Evolutionary conservation across 2,329 filamentous ascomycete genomes (phyloP), one percentile per base, ranked within the genome.

Genomic region (Shiraia bambusicola): DNA sequence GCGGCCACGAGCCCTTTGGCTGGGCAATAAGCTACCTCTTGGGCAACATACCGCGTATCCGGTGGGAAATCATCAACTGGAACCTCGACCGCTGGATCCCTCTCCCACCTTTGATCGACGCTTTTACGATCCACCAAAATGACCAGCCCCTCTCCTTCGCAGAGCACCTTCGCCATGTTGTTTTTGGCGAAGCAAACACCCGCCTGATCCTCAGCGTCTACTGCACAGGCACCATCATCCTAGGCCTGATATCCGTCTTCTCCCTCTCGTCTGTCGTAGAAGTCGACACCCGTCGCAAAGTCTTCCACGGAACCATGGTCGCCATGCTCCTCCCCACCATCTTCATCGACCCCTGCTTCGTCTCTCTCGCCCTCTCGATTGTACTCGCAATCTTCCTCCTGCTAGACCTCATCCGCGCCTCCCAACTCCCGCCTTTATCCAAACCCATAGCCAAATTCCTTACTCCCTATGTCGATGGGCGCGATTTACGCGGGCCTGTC

Each of bases 261-360:
- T 81, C 78, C 29, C 78, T 95, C 27, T 87, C 86, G 28, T 75
- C 82, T 3, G 75, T 88, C 35, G 91, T 87, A 53, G 91, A 96
- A 69, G 92, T 98, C 33, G 93, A 98, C 70, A 98, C 93, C 1
- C 82, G 93, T 35, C 83, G 93, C 36, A 98, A 98, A 69, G 88
- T 97, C 16, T 98, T 98, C 67, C 93, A 98, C 68, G 94, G 94
- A 55, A 95, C 92, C 79, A 97, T 97, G 87, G 92, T 97, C 6
- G 83, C 83, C 41, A 96, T 98, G 88, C 84, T 98, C 41, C 77
- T 97, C 2, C 91, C 93, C 0, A 83, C 88, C 1, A 87, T 86
- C 2, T 96, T 83, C 63, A 73, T 97, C 50, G 93, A 98, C 66
- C 92, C 93, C 1, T 77, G 84, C 28, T 97, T 88, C 67, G 83